These are phyloP conservation scores for Gossypium herbaceum DNA, from an alignment of 345 rosid species.

Conservation along the genomic window DNA sequence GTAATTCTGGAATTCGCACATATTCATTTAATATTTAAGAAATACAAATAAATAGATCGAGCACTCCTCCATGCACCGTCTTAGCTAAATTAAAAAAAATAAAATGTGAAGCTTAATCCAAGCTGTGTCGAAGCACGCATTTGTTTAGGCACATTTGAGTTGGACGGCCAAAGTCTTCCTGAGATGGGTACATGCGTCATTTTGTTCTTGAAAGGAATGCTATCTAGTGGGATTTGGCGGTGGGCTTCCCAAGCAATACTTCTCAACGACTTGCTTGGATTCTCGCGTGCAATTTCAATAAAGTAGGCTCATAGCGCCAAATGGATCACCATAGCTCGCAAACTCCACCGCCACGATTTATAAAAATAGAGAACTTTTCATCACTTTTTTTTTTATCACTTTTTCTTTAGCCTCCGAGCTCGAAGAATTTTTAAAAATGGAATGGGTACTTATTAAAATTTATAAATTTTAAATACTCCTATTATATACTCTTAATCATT, in stretches of 20 bases:
- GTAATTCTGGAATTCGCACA: neutral
- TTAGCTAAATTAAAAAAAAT: too few species aligned
- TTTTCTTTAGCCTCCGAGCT: too few species aligned
- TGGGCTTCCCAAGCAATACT: constrained; percentile 59
- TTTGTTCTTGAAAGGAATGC: constrained; percentile 30
- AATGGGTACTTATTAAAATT: too few species aligned
- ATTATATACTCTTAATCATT: too few species aligned
- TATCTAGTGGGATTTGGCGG: constrained; percentile 52
- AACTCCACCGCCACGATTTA: constrained; percentile 57
- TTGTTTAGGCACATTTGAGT: constrained; percentile 42
- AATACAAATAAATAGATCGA: neutral
- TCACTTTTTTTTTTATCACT: too few species aligned
- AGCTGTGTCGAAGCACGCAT: too few species aligned
- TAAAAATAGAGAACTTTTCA: too few species aligned
- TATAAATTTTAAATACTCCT: too few species aligned
- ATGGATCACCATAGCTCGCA: constrained; percentile 76
- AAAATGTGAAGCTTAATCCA: too few species aligned
- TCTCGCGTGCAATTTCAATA: constrained; percentile 46
- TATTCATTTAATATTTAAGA: neutral
- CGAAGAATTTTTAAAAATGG: too few species aligned
- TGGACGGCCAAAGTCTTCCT: constrained; percentile 66
- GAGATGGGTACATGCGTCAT: constrained; percentile 39
- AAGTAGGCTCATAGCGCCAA: constrained; percentile 55
- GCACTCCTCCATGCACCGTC: too few species aligned
- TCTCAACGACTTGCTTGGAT: constrained; percentile 55